Evolutionary conservation across 2,329 filamentous ascomycete genomes (phyloP), one percentile per base, ranked within the genome.

Genomic region (Botrytis sinoallii): DNA sequence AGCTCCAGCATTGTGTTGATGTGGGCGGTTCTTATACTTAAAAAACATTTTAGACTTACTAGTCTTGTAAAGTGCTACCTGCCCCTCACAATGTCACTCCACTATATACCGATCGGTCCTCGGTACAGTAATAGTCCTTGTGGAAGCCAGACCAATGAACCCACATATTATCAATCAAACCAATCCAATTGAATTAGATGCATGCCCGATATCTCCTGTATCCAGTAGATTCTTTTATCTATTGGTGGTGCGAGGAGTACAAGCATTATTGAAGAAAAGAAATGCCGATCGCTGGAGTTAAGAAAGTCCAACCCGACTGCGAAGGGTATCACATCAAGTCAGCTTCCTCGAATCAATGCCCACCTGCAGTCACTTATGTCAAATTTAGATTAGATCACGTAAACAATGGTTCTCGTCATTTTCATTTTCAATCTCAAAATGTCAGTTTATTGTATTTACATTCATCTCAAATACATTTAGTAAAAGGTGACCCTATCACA

Each of bases 391-490:
- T 22, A n/a, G 10, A n/a, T 48, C 22, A 66, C 48, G 22, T 25
- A 12, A 66, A 35, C 14, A n/a, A 16, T 12, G 16, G 16, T 25
- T 18, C 40, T 48, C 25, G n/a, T 42, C 63, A 42, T 55, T 16
- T 29, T 48, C 29, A 40, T 40, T n/a, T 35, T 68, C n/a, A 25
- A 22, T 18, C 46, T 68, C 48, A 57, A 29, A 16, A 12, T 20
- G n/a, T 69, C 38, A 32, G 35, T 69, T 68, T 22, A 42, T 57
- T 57, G 48, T 69, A 69, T 69, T 69, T 42, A 57, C n/a, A 42
- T 69, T 42, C 38, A n/a, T 42, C 48, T 42, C 66, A 65, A 69
- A 69, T 69, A 69, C 66, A 42, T 29, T 66, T 59, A 44, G 40
- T 32, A 69, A 57, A 40, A 57, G 48, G 55, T 57, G 16, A 29